Evolutionary conservation across 257 asterid genomes (phyloP), one percentile per base, ranked within the genome.

Genomic region (Rubia yunnanensis): DNA sequence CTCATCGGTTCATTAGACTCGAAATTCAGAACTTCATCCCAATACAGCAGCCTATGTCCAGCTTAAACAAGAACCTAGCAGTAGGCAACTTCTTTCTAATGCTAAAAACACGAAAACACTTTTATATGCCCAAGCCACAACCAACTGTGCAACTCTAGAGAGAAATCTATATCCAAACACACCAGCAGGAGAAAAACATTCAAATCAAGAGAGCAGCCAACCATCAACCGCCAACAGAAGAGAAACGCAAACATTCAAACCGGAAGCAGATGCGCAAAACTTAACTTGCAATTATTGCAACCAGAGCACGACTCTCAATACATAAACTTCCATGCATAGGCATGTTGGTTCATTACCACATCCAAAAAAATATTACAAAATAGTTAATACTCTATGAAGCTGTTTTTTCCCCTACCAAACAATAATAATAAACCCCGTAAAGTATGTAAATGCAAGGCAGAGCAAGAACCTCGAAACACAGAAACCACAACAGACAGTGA

Each of bases 251-350:
- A 17, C n/a, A n/a, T n/a, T n/a, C n/a, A n/a, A n/a, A n/a, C n/a
- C n/a, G n/a, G n/a, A n/a, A n/a, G n/a, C n/a, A n/a, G n/a, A n/a
- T n/a, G n/a, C n/a, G n/a, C 14, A 20, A 0, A 35, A 56, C 7
- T 55, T 38, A 71, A 53, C 50, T 49, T 30, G 56, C 34, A 62
- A 60, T 78, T 74, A 81, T 77, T 72, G 80, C 34, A 18, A 68
- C 18, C 72, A 70, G 64, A 70, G 68, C 38, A 32, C 52, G 65
- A 70, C 64, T 36, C 58, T 70, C 63, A 69, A 67, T 67, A 74
- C 70, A 70, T 27, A 69, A 71, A 67, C 61, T 14, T 17, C 69
- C 76, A 31, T 49, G 44, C 44, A 14, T 68, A 68, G 24, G 63
- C 67, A 77, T 26, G 70, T 70, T 39, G 32, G 54, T 58, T 52